phyloP scores from a whole-genome alignment of 2,329 filamentous ascomycete species.

The Exophiala viscosa region DNA sequence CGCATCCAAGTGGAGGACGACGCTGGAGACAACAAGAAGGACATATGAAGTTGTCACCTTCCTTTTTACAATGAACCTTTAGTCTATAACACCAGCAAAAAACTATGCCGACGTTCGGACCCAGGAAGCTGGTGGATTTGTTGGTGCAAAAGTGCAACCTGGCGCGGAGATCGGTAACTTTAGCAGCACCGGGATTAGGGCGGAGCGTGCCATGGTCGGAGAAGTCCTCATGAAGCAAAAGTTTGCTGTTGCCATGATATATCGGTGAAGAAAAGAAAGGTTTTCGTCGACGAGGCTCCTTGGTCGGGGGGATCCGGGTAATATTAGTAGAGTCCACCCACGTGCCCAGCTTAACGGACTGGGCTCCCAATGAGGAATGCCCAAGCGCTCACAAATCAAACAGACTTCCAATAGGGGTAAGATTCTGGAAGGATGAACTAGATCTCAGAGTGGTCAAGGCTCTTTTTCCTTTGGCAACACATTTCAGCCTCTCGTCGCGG shows the following conservation, averaged over 20 bases:
- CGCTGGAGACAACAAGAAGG: conserved; percentile 15
- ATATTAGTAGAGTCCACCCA: not conserved
- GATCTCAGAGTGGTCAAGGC: not conserved
- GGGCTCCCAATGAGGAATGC: conserved; percentile 6
- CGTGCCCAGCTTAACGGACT: not conserved
- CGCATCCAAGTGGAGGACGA: conserved; percentile 8
- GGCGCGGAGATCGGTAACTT: not conserved
- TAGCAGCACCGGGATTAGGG: not conserved
- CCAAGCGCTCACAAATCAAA: not conserved
- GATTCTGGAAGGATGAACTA: conserved; percentile 11
- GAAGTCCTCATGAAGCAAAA: not conserved
- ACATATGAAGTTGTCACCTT: conserved; percentile 5
- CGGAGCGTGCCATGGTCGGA: not conserved
- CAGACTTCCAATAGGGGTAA: conserved; percentile 16
- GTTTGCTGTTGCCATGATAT: not conserved
- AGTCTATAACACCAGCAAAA: no score
- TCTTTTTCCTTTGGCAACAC: not conserved
- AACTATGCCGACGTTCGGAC: no score
- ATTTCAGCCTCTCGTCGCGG: no score
- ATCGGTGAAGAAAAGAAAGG: not conserved
- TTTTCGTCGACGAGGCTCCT: no score
- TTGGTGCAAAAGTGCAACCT: not conserved
- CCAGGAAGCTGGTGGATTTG: not conserved
- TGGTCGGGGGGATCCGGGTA: not conserved
- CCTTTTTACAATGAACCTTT: no score